Evolutionary conservation across 225 moss, liverwort and hornwort species (phyloP).

Genomic region (Rhytidiadelphus loreus): DNA sequence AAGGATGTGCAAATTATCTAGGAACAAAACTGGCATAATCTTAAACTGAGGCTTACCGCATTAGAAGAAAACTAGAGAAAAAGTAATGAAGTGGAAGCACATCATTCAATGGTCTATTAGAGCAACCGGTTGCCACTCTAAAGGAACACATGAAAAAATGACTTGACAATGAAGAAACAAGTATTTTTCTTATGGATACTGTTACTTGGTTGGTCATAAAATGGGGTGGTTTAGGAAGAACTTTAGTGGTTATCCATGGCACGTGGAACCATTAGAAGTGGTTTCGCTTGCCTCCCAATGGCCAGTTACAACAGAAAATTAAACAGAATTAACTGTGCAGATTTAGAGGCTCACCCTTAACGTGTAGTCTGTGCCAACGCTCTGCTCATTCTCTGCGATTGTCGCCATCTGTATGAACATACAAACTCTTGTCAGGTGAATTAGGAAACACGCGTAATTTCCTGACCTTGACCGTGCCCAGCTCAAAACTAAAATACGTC

Average conservation of each 20-base stretch:
- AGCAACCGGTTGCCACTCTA: neutral
- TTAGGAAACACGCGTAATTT: neutral
- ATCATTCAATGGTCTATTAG: neutral
- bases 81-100: neutral
- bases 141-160: neutral
- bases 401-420: conserved; percentile 40
- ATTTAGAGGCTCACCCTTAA: conserved; percentile 41
- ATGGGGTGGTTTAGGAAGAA: neutral
- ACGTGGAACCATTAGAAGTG: too few species aligned
- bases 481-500: neutral
- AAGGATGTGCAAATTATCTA: neutral
- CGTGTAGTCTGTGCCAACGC: conserved; percentile 53
- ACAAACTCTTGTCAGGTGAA: neutral
- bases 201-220: neutral
- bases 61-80: neutral
- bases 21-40: neutral
- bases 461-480: neutral
- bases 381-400: conserved; percentile 25
- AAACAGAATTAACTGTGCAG: neutral
- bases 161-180: neutral
- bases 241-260: neutral
- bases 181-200: neutral
- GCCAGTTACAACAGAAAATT: neutral
- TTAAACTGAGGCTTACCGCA: neutral
- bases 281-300: neutral